Evolutionary conservation across 1,139 yeast species (phyloP), one percentile per base, ranked within the genome.

Genomic region (Spathaspora jeffriesii): DNA sequence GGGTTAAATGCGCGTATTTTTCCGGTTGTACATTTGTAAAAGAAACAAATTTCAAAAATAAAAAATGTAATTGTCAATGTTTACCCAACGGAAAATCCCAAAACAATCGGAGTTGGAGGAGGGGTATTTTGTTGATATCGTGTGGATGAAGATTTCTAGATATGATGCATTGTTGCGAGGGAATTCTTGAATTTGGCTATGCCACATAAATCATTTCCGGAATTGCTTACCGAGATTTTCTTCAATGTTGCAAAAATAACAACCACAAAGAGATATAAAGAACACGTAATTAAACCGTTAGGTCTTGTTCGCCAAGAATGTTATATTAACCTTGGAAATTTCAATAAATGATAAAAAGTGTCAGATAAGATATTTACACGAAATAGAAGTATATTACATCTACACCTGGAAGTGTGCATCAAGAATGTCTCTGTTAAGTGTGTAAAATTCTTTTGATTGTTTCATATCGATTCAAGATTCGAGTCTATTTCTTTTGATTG

Each of bases 41-140:
- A 34, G 11, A 34, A 34, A 17, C 14, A 34, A 34, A 18, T 15
- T n/a, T n/a, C n/a, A n/a, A 17, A 34, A 34, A 17, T 5, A 32
- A 15, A 30, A 8, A 15, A 32, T 34, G 38, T 17, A 22, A 34
- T 34, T 34, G 38, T 34, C 11, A 10, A 8, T 25, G 28, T 25
- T 34, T 34, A 34, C 38, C 38, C 38, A 34, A 18, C 38, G 38
- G 38, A 34, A 34, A 34, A 34, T 34, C 38, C 38, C 38, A 34
- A 34, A 34, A 34, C 23, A 34, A 18, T 34, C 38, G 38, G 38
- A 34, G 38, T 18, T 34, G 38, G 20, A 31, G 38, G 38, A 34
- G 38, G 38, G 38, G 38, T n/a, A 17, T 31, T 30, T 30, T 6
- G 6, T 15, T 34, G 38, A 34, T 34, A 17, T 34, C 38, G 38